Conservation (phyloP, 2,329 filamentous ascomycete species). For the Westerdykella sp. region DNA sequence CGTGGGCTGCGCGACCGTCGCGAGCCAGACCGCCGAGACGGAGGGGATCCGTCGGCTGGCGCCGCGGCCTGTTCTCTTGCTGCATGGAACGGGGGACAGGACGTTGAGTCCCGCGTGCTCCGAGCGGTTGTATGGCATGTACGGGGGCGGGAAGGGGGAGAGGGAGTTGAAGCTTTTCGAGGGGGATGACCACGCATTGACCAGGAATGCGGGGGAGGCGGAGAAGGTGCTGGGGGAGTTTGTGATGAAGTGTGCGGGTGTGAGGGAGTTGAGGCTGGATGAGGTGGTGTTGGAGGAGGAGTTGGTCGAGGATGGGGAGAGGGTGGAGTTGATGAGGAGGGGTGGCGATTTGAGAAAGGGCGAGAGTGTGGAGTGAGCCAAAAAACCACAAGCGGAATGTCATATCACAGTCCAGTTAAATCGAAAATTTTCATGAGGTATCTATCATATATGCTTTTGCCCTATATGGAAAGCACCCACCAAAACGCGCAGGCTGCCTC, state of each 20-base stretch:
- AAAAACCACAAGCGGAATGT: too few species aligned
- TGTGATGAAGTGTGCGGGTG: constrained; percentile 30
- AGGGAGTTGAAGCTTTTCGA: constrained; percentile 36
- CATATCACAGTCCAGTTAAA: too few species aligned
- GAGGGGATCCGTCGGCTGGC: constrained; percentile 27
- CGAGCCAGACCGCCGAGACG: constrained; percentile 37
- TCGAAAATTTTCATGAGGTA: too few species aligned
- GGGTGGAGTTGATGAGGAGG: constrained; percentile 6
- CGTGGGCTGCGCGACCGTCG: constrained; percentile 37
- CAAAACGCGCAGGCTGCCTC: too few species aligned
- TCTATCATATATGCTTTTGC: too few species aligned
- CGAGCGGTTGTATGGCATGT: constrained; percentile 33
- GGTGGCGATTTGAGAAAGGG: constrained; percentile 6
- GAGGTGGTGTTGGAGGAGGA: constrained; percentile 1
- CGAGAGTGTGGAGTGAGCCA: constrained; percentile 23
- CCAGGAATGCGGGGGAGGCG: constrained; percentile 31
- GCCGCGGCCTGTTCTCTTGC: constrained; percentile 34
- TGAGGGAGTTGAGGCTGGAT: constrained; percentile 3
- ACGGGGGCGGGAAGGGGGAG: constrained; percentile 25
- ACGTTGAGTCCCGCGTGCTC: constrained; percentile 33
- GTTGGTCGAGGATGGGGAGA: constrained; percentile 4
- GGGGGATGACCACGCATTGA: constrained; percentile 40
- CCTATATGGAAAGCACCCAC: too few species aligned
- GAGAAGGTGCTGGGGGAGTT: constrained; percentile 40
- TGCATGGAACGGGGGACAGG: constrained; percentile 38